Evolutionary conservation across 2,329 filamentous ascomycete genomes (phyloP), one percentile per base, ranked within the genome.

Genomic region (Beauveria brongniartii): DNA sequence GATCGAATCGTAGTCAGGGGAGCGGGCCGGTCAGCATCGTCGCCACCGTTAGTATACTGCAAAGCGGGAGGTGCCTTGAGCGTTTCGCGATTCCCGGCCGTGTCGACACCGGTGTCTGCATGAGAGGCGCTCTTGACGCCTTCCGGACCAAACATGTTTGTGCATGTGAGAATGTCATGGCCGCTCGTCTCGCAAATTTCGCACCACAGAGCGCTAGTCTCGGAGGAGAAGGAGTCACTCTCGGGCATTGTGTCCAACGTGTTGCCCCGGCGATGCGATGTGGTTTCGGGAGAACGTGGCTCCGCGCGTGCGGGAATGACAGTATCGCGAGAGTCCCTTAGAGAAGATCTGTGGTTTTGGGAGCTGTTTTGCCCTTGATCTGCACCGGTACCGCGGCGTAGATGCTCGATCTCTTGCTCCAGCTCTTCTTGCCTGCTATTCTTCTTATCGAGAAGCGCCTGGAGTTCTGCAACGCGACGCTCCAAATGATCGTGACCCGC

Each of bases 131-230:
- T 66, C 67, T 75, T 74, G 56, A 66, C 66, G 40, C 72, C 71
- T 28, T 77, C 77, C 8, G 77, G 71, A 2, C 82, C 86, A 73
- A 90, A 93, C 87, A 96, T 94, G 73, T 91, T 93, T 58, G 90
- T 92, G 80, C 93, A 97, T 24, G 90, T 95, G 61, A 97, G 79
- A 63, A 97, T 96, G 69, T 97, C 93, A 70, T 97, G 93, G 18
- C 93, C 92, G 52, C 85, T 82, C 40, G 90, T 90, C 77, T 97
- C 92, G 76, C 93, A 97, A 64, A 97, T 94, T 75, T 97, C 94
- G 74, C 93, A 97, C 89, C 90, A 96, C 64, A 92, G 81, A 18
- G 81, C 84, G 71, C 85, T 89, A 67, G 81, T 86, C 70, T 92
- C 90, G 30, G 83, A 85, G 43, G 88, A 90, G 72, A 88, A 82